These are phyloP conservation scores for Warburgia ugandensis DNA, from an alignment of 164 flowering plant species.

Conservation along the genomic window DNA sequence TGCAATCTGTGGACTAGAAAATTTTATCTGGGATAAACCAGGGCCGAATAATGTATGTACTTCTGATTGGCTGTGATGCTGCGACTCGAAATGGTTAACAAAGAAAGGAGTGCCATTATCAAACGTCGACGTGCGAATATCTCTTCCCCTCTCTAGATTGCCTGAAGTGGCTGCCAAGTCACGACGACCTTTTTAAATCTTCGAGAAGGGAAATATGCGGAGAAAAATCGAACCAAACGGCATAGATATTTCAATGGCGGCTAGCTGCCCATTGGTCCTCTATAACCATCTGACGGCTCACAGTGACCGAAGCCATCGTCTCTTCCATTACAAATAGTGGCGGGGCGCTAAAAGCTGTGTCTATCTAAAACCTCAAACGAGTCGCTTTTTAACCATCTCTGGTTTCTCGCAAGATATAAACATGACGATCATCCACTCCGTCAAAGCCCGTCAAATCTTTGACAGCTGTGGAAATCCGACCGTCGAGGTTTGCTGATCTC, in stretches of 20 bases:
- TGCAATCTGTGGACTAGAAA: no score
- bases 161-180: no score
- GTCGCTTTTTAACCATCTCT: neutral
- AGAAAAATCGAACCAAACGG: conserved; percentile 9
- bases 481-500: conserved; percentile 69
- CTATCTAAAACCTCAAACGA: neutral
- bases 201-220: no score
- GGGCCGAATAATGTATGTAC: no score
- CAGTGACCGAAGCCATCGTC: neutral
- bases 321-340: conserved; percentile 8
- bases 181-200: no score
- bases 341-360: neutral
- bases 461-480: conserved; percentile 95
- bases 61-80: no score
- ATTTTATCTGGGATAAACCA: no score
- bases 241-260: conserved; percentile 5
- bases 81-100: no score
- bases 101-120: no score
- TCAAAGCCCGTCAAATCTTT: conserved; percentile 88
- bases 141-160: no score
- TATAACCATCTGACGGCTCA: conserved; percentile 10
- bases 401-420: neutral
- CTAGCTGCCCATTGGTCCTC: neutral
- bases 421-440: conserved; percentile 35
- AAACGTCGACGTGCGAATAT: no score